Base-by-base conservation (phyloP, 805 yeast species). In the Schwanniomyces yamadae region DNA sequence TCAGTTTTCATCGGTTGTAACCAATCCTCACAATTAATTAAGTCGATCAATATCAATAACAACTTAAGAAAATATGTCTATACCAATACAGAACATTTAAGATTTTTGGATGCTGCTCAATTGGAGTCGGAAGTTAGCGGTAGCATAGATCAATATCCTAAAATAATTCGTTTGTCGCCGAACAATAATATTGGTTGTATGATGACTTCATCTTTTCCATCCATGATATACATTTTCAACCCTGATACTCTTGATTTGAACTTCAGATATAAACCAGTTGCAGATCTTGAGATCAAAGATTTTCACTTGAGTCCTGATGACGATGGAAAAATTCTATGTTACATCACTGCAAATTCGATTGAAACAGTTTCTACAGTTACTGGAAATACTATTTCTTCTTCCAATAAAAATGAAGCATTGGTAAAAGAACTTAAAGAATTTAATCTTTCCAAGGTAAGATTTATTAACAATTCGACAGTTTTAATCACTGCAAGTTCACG, bases 1-100 rank as follows among this genome's bases (percentile, higher is more conserved):
- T 52, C 73, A 13, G 77, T 89, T 12, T 62, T 85, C 30, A 71
- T 84, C 28, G 95, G 95, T 3, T 80, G 89, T 48, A 90, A 90
- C 55, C 88, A 84, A 48, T 72, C 78, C 31, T 59, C 79, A 4
- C 70, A 69, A 30, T 69, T 75, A 46, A 76, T 84, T 51, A 57
- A 54, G 43, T 71, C 77, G 33, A 69, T 70, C 54, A 82, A 80
- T 38, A 63, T 70, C 42, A 86, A 88, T 57, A 75, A 79, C 49
- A 90, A 84, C 59, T 58, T 91, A 50, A 67, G 95, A 39, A 81
- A 82, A 54, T 84, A 76, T 50, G 68, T 69, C 15, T 79, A 63
- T 51, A 76, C 73, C 37, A 45, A 45, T 18, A 74, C 78, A 36
- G 80, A 82, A 31, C 86, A 79, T 53, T 63, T 81, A 46, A 75